These are phyloP conservation scores for Penicillium sp. DNA, from an alignment of 2,329 filamentous ascomycete genomes.

Conservation along the genomic window DNA sequence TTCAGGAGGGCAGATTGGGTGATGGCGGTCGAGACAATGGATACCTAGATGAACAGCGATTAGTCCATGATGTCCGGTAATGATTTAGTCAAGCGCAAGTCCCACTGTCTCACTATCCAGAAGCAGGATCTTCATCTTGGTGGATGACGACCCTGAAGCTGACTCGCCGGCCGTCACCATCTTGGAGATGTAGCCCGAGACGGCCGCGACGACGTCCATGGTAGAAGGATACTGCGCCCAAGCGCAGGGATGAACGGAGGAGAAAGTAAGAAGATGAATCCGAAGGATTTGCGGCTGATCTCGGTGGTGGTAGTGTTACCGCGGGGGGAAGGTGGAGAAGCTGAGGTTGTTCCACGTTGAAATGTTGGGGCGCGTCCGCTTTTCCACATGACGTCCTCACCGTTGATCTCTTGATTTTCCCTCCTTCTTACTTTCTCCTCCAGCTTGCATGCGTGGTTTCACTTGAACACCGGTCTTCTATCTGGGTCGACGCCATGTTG, in stretches of 20 bases:
- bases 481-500: constrained; percentile 57
- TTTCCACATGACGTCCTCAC: constrained; percentile 29
- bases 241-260: constrained; percentile 16
- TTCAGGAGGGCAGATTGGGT: constrained; percentile 94
- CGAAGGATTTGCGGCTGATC: constrained; percentile 12
- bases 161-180: constrained; percentile 86
- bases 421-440: constrained; percentile 12
- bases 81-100: constrained; percentile 45
- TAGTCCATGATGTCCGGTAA: constrained; percentile 30
- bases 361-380: constrained; percentile 26
- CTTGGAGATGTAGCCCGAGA: constrained; percentile 94
- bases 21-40: constrained; percentile 91
- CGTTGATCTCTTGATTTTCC: constrained; percentile 17
- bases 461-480: constrained; percentile 15
- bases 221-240: constrained; percentile 36
- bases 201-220: constrained; percentile 94
- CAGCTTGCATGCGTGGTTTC: constrained; percentile 12
- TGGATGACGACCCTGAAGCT: constrained; percentile 64
- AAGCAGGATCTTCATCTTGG: constrained; percentile 98
- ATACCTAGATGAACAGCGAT: constrained; percentile 60
- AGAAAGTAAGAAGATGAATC: constrained; percentile 10
- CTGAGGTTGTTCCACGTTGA: constrained; percentile 23
- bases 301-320: constrained; percentile 15
- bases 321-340: constrained; percentile 28
- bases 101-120: constrained; percentile 87